Conservation (phyloP, 306 rosid genomes). For the Cucumis hystrix region DNA sequence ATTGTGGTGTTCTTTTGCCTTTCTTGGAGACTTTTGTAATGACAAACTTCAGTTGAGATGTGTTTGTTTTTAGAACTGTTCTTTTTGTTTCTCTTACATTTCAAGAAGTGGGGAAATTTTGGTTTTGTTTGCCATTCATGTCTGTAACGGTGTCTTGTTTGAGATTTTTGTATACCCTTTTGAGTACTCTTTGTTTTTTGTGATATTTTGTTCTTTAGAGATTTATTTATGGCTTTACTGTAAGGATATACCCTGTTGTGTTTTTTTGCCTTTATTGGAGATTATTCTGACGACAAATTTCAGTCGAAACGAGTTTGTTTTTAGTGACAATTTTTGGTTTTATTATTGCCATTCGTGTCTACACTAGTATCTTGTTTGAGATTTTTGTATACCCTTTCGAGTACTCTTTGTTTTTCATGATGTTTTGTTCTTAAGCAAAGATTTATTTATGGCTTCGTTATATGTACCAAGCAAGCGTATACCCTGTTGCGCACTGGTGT, state of each 20-base stretch:
- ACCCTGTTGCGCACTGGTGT: neutral
- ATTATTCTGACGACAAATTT: too few relatives aligned
- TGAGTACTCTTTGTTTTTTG: neutral
- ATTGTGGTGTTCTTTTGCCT: neutral
- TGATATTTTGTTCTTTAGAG: neutral
- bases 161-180: slow-evolving; percentile 5
- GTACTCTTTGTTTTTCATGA: neutral
- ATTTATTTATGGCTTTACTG: neutral
- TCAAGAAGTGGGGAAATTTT: neutral
- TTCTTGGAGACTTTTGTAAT: neutral
- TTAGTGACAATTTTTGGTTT: neutral
- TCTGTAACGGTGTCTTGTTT: slow-evolving; percentile 8
- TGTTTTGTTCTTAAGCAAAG: neutral
- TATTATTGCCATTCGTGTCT: slow-evolving; percentile 16
- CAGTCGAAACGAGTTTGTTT: neutral
- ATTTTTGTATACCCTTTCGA: slow-evolving; percentile 3
- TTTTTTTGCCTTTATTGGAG: neutral
- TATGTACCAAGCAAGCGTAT: neutral
- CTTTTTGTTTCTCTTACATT: neutral
- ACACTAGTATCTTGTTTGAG: slow-evolving; percentile 5
- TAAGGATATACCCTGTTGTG: neutral
- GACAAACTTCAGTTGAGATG: too few relatives aligned
- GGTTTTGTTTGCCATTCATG: slow-evolving; percentile 16
- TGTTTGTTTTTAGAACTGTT: neutral
- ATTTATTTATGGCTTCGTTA: neutral